A percentile compares a stretch with the other conserved stretches of the same genome.
phyloP scores from a whole-genome alignment of 1,284 basidiomycete genomes.

The Sporisorium reilianum region DNA sequence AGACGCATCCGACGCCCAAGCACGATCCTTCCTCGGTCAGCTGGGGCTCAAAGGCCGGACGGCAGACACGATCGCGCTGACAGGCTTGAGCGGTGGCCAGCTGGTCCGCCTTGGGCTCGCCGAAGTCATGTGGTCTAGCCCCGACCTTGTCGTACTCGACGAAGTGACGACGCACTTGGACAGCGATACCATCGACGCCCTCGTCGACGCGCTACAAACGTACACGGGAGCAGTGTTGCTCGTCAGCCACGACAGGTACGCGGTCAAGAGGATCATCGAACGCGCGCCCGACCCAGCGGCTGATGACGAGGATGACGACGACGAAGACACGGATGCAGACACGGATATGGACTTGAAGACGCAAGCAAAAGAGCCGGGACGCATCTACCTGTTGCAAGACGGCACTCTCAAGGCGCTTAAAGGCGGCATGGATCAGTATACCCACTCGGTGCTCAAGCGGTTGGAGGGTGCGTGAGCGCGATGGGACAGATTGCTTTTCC shows the following conservation, averaged over 20 bases:
- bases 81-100: conserved; percentile 73
- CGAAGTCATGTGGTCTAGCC: conserved; percentile 53
- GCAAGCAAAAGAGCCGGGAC: conserved; percentile 66
- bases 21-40: conserved; percentile 70
- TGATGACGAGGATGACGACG: conserved; percentile 55
- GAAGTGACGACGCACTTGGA: conserved; percentile 75
- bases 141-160: conserved; percentile 56
- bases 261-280: conserved; percentile 53
- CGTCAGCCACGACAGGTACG: conserved; percentile 78
- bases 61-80: conserved; percentile 49
- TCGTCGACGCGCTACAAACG: conserved; percentile 74
- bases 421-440: conserved; percentile 71
- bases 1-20: conserved; percentile 51
- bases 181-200: conserved; percentile 75
- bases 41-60: conserved; percentile 67
- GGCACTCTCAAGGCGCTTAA: conserved; percentile 71
- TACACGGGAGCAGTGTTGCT: conserved; percentile 77
- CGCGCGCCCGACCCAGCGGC: conserved; percentile 21
- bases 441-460: conserved; percentile 65
- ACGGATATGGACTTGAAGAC: conserved; percentile 33
- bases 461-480: conserved; percentile 9
- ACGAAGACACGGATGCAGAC: conserved; percentile 57
- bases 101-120: conserved; percentile 69
- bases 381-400: conserved; percentile 72
- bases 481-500: neutral